Evolutionary conservation across 2,329 filamentous ascomycete genomes (phyloP).

Genomic region (Cladophialophora chaetospira): DNA sequence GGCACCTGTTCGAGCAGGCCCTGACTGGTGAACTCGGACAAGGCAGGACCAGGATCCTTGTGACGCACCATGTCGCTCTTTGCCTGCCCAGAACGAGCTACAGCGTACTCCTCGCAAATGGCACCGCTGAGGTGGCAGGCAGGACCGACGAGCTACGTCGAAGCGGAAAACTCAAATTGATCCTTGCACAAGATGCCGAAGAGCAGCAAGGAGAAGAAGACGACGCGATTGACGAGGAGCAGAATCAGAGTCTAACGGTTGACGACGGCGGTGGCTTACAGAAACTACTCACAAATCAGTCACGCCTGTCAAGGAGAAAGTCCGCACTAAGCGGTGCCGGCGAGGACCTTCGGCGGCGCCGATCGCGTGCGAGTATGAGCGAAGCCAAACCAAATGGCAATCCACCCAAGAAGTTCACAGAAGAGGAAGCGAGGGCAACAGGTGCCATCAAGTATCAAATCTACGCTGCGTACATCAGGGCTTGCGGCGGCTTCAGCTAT

Average conservation of each 20-base stretch:
- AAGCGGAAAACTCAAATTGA: conserved; percentile 45
- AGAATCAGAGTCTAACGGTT: conserved; percentile 27
- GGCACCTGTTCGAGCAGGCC: conserved; percentile 76
- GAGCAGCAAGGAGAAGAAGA: conserved; percentile 50
- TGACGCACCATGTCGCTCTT: conserved; percentile 76
- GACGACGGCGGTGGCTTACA: conserved; percentile 49
- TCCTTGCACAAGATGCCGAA: conserved; percentile 43
- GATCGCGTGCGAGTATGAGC: conserved; percentile 25
- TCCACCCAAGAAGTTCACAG: conserved; percentile 68
- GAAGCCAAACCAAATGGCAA: conserved; percentile 45
- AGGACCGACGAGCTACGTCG: conserved; percentile 60
- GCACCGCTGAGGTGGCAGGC: conserved; percentile 65
- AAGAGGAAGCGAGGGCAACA: conserved; percentile 72
- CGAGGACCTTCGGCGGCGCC: conserved; percentile 19
- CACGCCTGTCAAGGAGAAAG: conserved; percentile 24
- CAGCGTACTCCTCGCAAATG: conserved; percentile 71
- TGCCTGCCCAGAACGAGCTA: conserved; percentile 72
- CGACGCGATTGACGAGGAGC: conserved; percentile 38
- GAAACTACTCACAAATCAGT: conserved; percentile 45
- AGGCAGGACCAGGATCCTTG: conserved; percentile 73
- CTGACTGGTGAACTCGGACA: conserved; percentile 69
- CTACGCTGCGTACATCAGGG: conserved; percentile 68
- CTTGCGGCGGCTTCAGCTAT: conserved; percentile 60
- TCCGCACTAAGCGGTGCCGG: conserved; percentile 21
- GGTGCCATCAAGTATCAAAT: conserved; percentile 68